Conservation (phyloP, 2,329 filamentous ascomycete genomes). For the Stemphylium lycopersici region DNA sequence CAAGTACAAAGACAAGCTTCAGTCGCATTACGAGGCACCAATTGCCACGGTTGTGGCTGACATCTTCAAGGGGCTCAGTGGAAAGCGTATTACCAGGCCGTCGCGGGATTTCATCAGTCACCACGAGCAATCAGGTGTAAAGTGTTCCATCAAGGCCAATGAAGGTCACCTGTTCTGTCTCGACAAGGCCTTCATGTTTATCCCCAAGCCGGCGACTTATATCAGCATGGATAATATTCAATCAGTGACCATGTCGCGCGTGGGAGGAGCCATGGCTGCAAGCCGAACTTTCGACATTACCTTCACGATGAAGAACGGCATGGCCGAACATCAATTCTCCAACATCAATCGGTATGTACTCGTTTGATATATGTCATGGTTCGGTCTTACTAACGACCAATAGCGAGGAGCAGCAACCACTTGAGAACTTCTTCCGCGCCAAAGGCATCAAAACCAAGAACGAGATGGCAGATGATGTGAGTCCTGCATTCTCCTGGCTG, state of each 20-base stretch:
- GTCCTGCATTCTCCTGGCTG: conserved; percentile 40
- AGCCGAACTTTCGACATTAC: conserved; percentile 97
- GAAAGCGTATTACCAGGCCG: conserved; percentile 92
- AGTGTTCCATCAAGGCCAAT: conserved; percentile 99
- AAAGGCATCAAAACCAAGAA: conserved; percentile 97
- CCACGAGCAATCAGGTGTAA: conserved; percentile 92
- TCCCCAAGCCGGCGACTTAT: conserved; percentile 97
- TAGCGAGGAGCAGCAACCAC: conserved; percentile 87
- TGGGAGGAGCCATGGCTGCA: conserved; percentile 90
- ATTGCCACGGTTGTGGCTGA: conserved; percentile 92
- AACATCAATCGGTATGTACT: conserved; percentile 84
- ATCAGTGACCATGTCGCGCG: conserved; percentile 92
- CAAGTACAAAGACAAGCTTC: conserved; percentile 88
- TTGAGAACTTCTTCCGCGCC: conserved; percentile 97
- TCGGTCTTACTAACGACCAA: conserved; percentile 31
- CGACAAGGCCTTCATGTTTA: conserved; percentile 98
- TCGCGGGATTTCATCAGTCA: conserved; percentile 95
- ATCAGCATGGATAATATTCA: conserved; percentile 93
- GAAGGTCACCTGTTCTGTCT: conserved; percentile 97
- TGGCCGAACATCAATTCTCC: conserved; percentile 91
- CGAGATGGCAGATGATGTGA: conserved; percentile 94
- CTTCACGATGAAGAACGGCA: conserved; percentile 85
- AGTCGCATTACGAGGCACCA: conserved; percentile 84
- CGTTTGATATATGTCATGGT: neutral
- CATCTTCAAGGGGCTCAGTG: conserved; percentile 91